phyloP scores from a whole-genome alignment of 2,329 filamentous ascomycete species.

The Ustilaginoidea virens region DNA sequence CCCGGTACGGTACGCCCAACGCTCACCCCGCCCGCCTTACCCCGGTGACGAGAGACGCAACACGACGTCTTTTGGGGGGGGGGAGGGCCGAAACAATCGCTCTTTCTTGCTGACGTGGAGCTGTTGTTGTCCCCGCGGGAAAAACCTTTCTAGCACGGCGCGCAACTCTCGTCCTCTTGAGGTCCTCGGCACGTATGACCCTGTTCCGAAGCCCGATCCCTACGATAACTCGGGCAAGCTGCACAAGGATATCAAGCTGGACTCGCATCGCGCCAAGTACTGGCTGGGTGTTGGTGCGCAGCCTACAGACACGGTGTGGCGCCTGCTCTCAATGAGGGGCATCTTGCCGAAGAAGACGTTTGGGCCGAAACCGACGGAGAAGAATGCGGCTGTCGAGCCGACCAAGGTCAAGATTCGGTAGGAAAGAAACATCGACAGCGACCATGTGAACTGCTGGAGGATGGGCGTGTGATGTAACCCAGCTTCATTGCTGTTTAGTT shows the following conservation, averaged over 20 bases:
- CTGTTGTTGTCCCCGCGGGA: no score
- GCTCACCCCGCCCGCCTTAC: slow-evolving; percentile 2
- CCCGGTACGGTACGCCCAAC: slow-evolving; percentile 43
- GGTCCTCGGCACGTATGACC: slow-evolving; percentile 71
- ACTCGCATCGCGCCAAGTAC: slow-evolving; percentile 69
- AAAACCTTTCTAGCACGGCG: slow-evolving; percentile 54
- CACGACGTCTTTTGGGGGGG: no score
- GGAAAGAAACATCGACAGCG: slow-evolving; percentile 1
- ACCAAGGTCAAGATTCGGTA: slow-evolving; percentile 16
- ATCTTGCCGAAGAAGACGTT: slow-evolving; percentile 23
- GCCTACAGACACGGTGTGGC: slow-evolving; percentile 80
- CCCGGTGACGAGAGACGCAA: no score
- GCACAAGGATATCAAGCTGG: slow-evolving; percentile 85
- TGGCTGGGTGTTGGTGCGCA: slow-evolving; percentile 97
- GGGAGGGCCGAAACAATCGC: no score
- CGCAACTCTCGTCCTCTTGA: slow-evolving; percentile 81
- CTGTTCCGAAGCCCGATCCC: slow-evolving; percentile 45
- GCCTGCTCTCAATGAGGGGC: slow-evolving; percentile 64
- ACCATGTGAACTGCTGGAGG: slow-evolving; percentile 54
- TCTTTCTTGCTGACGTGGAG: background rate
- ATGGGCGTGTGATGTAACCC: slow-evolving; percentile 72
- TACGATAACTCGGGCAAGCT: slow-evolving; percentile 48
- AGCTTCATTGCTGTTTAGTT: no score
- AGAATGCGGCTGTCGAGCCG: slow-evolving; percentile 12
- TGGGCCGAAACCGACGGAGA: slow-evolving; percentile 14